Evolutionary conservation across 1,284 basidiomycete genomes (phyloP).

Genomic region (Athelia sp.): DNA sequence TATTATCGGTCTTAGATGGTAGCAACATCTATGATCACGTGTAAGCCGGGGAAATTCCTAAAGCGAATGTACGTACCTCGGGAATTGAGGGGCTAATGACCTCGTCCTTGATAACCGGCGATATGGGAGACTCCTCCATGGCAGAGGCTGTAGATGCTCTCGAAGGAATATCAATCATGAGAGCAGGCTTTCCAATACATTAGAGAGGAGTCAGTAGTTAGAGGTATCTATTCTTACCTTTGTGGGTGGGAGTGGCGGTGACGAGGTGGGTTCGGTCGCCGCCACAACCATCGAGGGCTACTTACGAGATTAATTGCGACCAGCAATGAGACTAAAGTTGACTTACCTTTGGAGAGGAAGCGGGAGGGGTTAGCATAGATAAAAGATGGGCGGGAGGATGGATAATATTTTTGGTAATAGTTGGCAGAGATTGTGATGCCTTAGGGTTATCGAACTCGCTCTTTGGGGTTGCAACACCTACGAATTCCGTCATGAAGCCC

Average conservation of each 20-base stretch:
- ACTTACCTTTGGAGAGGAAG: no score
- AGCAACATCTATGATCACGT: background rate
- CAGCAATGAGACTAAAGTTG: no score
- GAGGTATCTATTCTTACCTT: background rate
- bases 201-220: background rate
- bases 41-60: background rate
- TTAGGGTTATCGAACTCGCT: slow-evolving; percentile 3
- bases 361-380: no score
- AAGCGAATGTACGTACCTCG: background rate
- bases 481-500: slow-evolving; percentile 43
- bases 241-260: background rate
- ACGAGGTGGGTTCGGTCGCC: slow-evolving; percentile 6
- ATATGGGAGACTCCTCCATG: slow-evolving; percentile 1
- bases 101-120: background rate
- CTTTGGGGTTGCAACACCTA: slow-evolving; percentile 15
- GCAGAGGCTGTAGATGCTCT: background rate
- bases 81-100: background rate
- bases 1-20: background rate
- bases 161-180: background rate
- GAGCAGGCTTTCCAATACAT: background rate
- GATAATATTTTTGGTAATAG: no score
- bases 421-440: background rate
- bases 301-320: no score
- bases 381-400: no score
- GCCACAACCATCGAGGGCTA: background rate